Base-by-base conservation (phyloP, 2,329 filamentous ascomycete genomes). In the Diaporthe helianthi region DNA sequence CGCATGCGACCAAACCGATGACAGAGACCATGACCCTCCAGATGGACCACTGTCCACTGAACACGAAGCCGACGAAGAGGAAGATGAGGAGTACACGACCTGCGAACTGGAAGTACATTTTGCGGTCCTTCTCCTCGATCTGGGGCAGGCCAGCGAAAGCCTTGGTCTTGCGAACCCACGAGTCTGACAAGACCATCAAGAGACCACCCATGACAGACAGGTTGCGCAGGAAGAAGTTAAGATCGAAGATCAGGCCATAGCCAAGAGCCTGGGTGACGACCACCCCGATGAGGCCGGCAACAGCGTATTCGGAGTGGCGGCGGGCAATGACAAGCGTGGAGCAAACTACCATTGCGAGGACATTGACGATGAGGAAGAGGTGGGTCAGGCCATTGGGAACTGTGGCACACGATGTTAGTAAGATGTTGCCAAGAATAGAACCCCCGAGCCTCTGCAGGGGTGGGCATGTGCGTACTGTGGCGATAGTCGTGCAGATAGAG, bases 161-260 rank as follows among this genome's bases (percentile, higher is more conserved):
- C 84, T 98, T 97, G 80, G 90, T 93, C 89, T 98, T 98, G 83
- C 94, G 92, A 73, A 98, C 94, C 94, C 95, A 98, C 69, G 93
- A 97, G 83, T 99, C 96, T 49, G 94, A 98, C 58, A 99, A 87
- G 24, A 99, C 96, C 96, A 99, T 98, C 76, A 99, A 87, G 53
- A 99, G 88, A 71, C 96, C 96, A 75, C 96, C 96, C 85, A 98
- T 95, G 76, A 99, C 96, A 73, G 94, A 97, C 72, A 99, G 86
- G 80, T 99, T 99, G 83, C 96, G 94, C 73, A 99, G 92, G 90
- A 99, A 99, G 87, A 99, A 99, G 89, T 98, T 99, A 78, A 98
- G 89, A 82, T 99, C 96, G 81, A 99, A 98, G 81, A 99, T 97
- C 72, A 99, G 88, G 70, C 96, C 96, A 80, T 99, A 99, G 76